A percentile compares a stretch with the other conserved stretches of the same genome.
Conservation (phyloP, 768 basidiomycete species). For the Phylloporus rhodoxanthus region DNA sequence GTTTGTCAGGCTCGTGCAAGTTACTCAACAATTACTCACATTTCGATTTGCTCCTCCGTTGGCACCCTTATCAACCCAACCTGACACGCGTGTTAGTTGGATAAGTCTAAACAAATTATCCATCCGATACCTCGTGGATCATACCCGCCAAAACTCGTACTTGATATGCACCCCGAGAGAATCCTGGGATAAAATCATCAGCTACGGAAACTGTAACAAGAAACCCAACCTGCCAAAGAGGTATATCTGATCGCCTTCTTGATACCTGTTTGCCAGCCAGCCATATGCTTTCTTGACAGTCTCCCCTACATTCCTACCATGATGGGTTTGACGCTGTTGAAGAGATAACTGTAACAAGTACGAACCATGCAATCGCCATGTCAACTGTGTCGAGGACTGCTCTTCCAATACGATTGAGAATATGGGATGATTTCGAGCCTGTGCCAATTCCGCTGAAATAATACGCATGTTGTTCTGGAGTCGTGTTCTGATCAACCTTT, state of each 20-base stretch:
- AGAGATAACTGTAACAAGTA: not conserved
- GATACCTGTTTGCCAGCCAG: constrained; percentile 29
- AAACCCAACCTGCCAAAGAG: constrained; percentile 24
- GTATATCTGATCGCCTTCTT: no score
- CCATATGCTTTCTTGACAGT: constrained; percentile 30
- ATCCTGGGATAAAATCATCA: constrained; percentile 19
- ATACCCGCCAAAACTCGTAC: constrained; percentile 37
- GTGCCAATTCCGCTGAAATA: constrained; percentile 38
- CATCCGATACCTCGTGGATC: constrained; percentile 29
- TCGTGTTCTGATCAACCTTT: constrained; percentile 17
- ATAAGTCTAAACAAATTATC: not conserved
- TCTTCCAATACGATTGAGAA: constrained; percentile 15
- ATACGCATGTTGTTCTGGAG: no score
- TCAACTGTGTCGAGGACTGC: no score
- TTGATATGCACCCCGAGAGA: constrained; percentile 42
- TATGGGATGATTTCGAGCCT: constrained; percentile 12
- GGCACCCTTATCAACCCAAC: constrained; percentile 27
- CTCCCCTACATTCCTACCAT: constrained; percentile 31
- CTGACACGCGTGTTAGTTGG: constrained; percentile 10
- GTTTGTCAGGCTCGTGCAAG: not conserved
- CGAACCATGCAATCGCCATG: constrained; percentile 36
- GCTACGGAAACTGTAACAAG: not conserved
- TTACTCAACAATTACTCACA: constrained; percentile 3
- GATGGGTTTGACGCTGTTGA: not conserved
- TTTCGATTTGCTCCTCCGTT: constrained; percentile 30